Evolutionary conservation across 2,329 filamentous ascomycete genomes (phyloP), one percentile per base, ranked within the genome.

Genomic region (Fusarium palustre): DNA sequence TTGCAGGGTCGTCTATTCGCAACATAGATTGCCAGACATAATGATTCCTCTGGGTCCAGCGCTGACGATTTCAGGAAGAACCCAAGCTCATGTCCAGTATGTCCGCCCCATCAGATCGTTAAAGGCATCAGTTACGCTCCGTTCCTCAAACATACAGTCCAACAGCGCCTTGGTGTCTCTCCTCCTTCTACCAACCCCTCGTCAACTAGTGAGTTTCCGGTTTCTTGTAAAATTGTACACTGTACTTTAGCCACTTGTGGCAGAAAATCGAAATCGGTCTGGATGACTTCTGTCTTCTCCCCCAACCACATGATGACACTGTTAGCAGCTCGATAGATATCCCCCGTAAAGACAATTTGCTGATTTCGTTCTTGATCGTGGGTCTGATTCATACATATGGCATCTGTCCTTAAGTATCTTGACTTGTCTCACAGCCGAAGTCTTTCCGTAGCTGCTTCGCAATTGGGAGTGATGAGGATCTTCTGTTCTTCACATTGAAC

Each of bases 181-280:
- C 12, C 8, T 12, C 5, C 30, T 18, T 38, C 30, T 13, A 3
- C 6, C 5, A 1, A 5, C 3, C 12, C 3, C 1, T 7, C 33
- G 1, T n/a, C 18, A 2, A 1, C 8, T 11, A 8, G 1, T 2
- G 20, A 12, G 2, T 38, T 12, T 1, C 31, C 8, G 16, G 16
- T 7, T 7, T 11, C 22, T 2, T 36, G 7, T 16, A 36, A 4
- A 1, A 49, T 5, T 7, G 1, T 28, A 1, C 12, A 2, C 9
- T 25, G 22, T 36, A 20, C 31, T n/a, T 6, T 25, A 5, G 22
- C 22, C 2, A 49, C 22, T 7, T 2, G 3, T 6, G 31, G 47
- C 7, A 49, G 16, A 9, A 7, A 5, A 9, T 49, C 18, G 31
- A 49, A 36, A 13, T 22, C 31, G 2, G 3, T 1, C 2, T 13